Evolutionary conservation across 331 rosid genomes (phyloP).

Genomic region (Malus hybrid): DNA sequence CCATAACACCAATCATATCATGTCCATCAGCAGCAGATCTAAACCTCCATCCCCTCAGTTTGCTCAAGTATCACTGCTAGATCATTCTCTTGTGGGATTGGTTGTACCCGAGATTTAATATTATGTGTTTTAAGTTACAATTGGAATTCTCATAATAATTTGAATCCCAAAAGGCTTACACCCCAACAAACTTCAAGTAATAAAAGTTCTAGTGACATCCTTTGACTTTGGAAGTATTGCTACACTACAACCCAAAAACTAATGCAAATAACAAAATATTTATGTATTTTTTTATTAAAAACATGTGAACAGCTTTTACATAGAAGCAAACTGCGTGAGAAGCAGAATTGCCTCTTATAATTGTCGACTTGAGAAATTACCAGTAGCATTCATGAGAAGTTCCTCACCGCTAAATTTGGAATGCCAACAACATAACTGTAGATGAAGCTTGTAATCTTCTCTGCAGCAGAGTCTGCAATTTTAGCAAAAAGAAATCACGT

Average conservation of each 20-base stretch:
- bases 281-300: background rate
- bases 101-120: background rate
- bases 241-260: background rate
- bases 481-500: constrained; percentile 20
- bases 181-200: background rate
- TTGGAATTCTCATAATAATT: background rate
- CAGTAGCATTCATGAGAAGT: constrained; percentile 43
- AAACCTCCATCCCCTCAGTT: background rate
- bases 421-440: constrained; percentile 51
- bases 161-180: background rate
- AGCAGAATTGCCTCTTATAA: constrained; percentile 29
- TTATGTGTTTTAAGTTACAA: background rate
- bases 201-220: background rate
- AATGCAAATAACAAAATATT: background rate
- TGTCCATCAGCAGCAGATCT: background rate
- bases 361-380: constrained; percentile 31
- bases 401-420: constrained; percentile 80
- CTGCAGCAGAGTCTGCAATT: constrained; percentile 61
- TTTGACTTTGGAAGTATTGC: background rate
- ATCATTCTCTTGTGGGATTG: background rate
- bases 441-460: constrained; percentile 51
- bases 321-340: constrained; percentile 28
- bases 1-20: background rate
- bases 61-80: background rate
- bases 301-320: background rate